A percentile compares a stretch with the other conserved stretches of the same genome.
These are phyloP conservation scores for Fusarium brachygibbosum DNA, from an alignment of 2,329 filamentous ascomycete genomes.

Conservation along the genomic window DNA sequence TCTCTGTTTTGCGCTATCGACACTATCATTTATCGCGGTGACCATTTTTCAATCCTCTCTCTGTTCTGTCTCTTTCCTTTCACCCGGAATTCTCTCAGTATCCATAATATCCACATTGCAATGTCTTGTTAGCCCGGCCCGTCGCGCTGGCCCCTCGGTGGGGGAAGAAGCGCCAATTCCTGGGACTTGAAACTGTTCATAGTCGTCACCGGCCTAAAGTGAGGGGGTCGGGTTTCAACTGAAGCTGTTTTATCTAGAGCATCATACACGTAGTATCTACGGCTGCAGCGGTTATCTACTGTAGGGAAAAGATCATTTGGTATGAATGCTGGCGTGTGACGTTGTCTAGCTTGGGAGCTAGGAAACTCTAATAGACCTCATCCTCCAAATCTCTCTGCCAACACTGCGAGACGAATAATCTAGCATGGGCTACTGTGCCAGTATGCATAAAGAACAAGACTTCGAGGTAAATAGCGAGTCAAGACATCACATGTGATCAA, in stretches of 20 bases:
- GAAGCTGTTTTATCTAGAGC: neutral
- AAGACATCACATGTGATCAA: constrained; percentile 13
- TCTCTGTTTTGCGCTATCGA: too few species aligned
- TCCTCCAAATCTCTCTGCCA: neutral
- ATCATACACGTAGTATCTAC: neutral
- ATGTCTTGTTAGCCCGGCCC: neutral
- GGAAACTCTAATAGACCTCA: constrained; percentile 17
- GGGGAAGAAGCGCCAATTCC: neutral
- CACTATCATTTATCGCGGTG: neutral
- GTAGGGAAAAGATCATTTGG: constrained; percentile 3
- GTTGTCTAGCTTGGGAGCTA: constrained; percentile 6
- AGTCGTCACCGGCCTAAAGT: neutral
- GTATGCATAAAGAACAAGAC: neutral
- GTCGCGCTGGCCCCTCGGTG: neutral
- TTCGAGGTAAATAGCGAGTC: neutral
- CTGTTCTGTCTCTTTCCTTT: neutral
- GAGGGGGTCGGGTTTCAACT: constrained; percentile 11
- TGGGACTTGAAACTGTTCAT: neutral
- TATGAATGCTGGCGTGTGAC: constrained; percentile 4
- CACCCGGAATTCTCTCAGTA: neutral
- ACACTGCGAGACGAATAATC: neutral
- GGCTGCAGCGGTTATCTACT: constrained; percentile 10
- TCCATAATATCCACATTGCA: neutral
- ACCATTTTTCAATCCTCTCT: neutral
- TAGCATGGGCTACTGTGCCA: neutral